Conservation (phyloP, 352 stramenopile genomes). For the Paralagenidium karlingii region DNA sequence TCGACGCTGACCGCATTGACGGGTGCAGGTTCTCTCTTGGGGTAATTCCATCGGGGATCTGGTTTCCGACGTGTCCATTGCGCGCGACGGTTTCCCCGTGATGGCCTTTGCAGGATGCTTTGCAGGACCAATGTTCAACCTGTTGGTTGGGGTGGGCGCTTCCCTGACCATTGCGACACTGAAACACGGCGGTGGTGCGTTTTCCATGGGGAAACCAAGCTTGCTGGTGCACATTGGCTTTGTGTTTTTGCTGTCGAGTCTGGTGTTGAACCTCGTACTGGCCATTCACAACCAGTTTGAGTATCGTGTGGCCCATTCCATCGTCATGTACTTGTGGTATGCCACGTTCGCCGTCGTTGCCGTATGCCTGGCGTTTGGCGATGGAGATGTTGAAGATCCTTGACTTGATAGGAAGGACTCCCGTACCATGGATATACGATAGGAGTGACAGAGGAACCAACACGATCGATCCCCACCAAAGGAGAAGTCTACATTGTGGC, state of each 20-base stretch:
- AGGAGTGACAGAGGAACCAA: too few species aligned
- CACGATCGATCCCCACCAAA: too few species aligned
- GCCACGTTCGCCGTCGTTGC: too few species aligned
- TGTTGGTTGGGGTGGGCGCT: constrained; percentile 55
- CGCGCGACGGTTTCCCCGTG: constrained; percentile 60
- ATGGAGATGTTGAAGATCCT: too few species aligned
- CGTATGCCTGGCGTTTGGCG: too few species aligned
- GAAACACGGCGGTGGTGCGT: constrained; percentile 22
- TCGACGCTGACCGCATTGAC: background rate
- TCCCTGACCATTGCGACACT: constrained; percentile 51
- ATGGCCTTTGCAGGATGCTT: constrained; percentile 81
- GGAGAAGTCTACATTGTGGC: too few species aligned
- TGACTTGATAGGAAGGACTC: too few species aligned
- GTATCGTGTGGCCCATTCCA: too few species aligned
- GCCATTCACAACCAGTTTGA: too few species aligned
- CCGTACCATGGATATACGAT: too few species aligned
- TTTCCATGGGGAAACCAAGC: constrained; percentile 36
- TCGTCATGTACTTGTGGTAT: too few species aligned
- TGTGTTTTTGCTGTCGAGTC: constrained; percentile 42
- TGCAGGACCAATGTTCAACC: constrained; percentile 68
- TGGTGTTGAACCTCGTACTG: constrained; percentile 69
- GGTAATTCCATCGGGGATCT: constrained; percentile 72
- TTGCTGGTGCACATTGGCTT: constrained; percentile 58
- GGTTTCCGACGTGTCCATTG: constrained; percentile 69
- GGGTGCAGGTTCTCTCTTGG: constrained; percentile 48